These are phyloP conservation scores for Leucogyrophana mollusca DNA, from an alignment of 768 basidiomycete species.

Conservation along the genomic window DNA sequence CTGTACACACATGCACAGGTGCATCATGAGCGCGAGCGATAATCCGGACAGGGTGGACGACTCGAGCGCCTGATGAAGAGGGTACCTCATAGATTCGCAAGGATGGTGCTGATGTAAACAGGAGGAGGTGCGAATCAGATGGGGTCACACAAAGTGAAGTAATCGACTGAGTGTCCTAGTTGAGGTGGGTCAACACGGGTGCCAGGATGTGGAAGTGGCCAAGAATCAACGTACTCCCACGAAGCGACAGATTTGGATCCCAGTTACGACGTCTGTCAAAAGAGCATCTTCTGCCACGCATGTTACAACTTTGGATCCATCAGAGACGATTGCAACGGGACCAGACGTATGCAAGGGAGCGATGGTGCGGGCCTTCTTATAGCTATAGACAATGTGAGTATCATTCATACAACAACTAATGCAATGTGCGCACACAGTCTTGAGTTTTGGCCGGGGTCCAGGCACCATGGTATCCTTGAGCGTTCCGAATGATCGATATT, in stretches of 20 bases:
- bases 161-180: constrained; percentile 81
- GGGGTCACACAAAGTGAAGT: constrained; percentile 83
- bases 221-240: constrained; percentile 60
- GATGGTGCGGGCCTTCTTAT: constrained; percentile 71
- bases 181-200: constrained; percentile 4
- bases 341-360: constrained; percentile 88
- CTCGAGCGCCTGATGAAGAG: constrained; percentile 39
- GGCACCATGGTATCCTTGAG: constrained; percentile 22
- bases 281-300: constrained; percentile 86
- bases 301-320: constrained; percentile 80
- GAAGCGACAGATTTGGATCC: constrained; percentile 77
- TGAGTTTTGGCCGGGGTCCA: constrained; percentile 43
- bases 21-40: constrained; percentile 88
- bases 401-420: background rate
- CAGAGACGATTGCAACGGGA: constrained; percentile 73
- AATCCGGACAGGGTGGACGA: constrained; percentile 68
- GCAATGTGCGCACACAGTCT: constrained; percentile 53
- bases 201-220: background rate
- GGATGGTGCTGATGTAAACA: constrained; percentile 79
- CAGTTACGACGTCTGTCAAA: constrained; percentile 75
- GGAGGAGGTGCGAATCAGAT: constrained; percentile 67
- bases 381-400: constrained; percentile 50
- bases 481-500: too few species aligned
- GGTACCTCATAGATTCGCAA: constrained; percentile 86
- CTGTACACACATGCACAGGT: constrained; percentile 85